Conservation (phyloP, 495 filamentous ascomycete species). For the Apiosordaria backusii region DNA sequence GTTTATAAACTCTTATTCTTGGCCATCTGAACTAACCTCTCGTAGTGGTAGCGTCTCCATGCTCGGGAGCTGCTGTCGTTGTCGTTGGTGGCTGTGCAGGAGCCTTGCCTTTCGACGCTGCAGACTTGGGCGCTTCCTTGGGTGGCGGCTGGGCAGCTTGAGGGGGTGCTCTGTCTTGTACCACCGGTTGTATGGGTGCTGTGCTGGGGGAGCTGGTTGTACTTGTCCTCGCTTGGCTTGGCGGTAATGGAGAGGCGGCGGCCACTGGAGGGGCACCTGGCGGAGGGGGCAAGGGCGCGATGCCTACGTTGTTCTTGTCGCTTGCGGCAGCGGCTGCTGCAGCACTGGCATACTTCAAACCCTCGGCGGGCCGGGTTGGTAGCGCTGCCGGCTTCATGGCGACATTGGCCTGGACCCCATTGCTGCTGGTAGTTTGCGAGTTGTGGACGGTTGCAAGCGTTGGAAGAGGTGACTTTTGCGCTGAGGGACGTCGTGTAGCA, state of each 20-base stretch:
- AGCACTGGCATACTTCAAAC: constrained; percentile 92
- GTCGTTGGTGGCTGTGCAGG: constrained; percentile 24
- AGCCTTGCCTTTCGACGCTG: constrained; percentile 40
- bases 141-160: constrained; percentile 23
- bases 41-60: not conserved
- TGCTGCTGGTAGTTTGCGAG: constrained; percentile 60
- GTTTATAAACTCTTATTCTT: not conserved
- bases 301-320: constrained; percentile 93
- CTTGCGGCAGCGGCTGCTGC: constrained; percentile 92
- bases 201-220: constrained; percentile 44
- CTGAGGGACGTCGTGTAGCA: constrained; percentile 71
- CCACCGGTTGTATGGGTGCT: constrained; percentile 38
- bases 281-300: constrained; percentile 85
- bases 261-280: constrained; percentile 47
- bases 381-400: constrained; percentile 89
- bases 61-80: not conserved
- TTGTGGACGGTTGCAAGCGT: constrained; percentile 79
- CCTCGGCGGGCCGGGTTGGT: constrained; percentile 80
- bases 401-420: constrained; percentile 47
- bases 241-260: constrained; percentile 50
- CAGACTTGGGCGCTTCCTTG: constrained; percentile 16
- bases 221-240: constrained; percentile 38
- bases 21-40: not conserved
- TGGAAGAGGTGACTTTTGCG: constrained; percentile 90
- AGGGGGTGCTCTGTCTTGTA: constrained; percentile 36